Percentiles rank a stretch among this genome's conserved stretches.
These are phyloP conservation scores for Ammopiptanthus mongolicus DNA, from an alignment of 306 rosid species.

Conservation along the genomic window DNA sequence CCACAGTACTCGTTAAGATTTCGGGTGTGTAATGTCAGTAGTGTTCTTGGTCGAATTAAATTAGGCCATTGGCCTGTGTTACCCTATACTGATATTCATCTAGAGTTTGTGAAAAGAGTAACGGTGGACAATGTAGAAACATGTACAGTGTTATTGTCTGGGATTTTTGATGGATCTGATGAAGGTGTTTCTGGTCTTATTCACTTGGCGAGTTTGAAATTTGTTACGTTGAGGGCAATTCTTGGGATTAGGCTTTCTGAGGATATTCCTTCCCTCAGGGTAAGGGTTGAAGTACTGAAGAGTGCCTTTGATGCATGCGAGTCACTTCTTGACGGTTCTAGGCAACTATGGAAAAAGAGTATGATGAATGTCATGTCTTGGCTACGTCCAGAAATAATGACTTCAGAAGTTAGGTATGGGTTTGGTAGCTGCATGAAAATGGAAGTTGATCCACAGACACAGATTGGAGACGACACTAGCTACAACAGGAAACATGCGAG, in stretches of 20 bases:
- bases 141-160: conserved; percentile 61
- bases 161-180: conserved; percentile 80
- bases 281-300: conserved; percentile 72
- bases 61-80: conserved; percentile 87
- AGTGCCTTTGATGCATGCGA: conserved; percentile 68
- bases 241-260: conserved; percentile 39
- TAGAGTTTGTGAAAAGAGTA: conserved; percentile 55
- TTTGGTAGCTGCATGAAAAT: conserved; percentile 36
- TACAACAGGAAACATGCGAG: conserved; percentile 32
- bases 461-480: conserved; percentile 29
- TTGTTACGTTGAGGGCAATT: conserved; percentile 64
- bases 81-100: conserved; percentile 52
- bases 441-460: conserved; percentile 43
- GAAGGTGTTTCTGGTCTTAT: conserved; percentile 78
- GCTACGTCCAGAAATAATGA: conserved; percentile 80
- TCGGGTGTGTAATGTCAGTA: conserved; percentile 47
- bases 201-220: conserved; percentile 78
- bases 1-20: conserved; percentile 57
- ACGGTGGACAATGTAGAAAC: conserved; percentile 25
- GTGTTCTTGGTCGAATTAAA: conserved; percentile 55
- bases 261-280: conserved; percentile 46
- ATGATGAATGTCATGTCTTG: conserved; percentile 83
- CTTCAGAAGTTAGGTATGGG: conserved; percentile 72
- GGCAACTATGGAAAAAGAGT: conserved; percentile 87
- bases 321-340: conserved; percentile 64